Evolutionary conservation across 2,329 filamentous ascomycete species (phyloP).

Genomic region (Ophiognomonia clavigignenti-juglandacearum): DNA sequence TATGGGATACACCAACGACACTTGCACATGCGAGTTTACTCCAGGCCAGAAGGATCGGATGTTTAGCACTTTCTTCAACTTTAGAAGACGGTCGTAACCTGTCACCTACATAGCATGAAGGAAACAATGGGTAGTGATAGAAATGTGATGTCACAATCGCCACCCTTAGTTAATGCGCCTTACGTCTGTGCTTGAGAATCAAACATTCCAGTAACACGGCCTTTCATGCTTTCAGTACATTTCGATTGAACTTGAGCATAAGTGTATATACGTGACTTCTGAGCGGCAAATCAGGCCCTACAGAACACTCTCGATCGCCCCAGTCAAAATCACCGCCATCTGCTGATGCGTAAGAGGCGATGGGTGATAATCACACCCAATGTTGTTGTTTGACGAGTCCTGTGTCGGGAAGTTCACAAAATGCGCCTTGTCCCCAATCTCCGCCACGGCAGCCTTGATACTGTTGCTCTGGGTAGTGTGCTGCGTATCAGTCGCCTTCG

Average conservation of each 20-base stretch:
- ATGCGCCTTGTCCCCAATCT: slow-evolving; percentile 27
- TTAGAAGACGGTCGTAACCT: background rate
- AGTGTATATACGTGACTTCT: too few species aligned
- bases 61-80: background rate
- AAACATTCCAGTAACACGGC: too few species aligned
- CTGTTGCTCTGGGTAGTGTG: slow-evolving; percentile 31
- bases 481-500: slow-evolving; percentile 29
- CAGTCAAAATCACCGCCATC: slow-evolving; percentile 14
- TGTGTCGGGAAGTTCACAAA: slow-evolving; percentile 38
- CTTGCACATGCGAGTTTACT: slow-evolving; percentile 3
- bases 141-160: too few species aligned
- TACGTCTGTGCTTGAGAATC: too few species aligned
- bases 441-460: slow-evolving; percentile 28
- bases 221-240: too few species aligned
- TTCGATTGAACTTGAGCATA: too few species aligned
- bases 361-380: slow-evolving; percentile 38
- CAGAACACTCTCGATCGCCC: slow-evolving; percentile 12
- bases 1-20: slow-evolving; percentile 6
- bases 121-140: too few species aligned
- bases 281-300: too few species aligned
- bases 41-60: slow-evolving; percentile 3
- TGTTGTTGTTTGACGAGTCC: slow-evolving; percentile 25
- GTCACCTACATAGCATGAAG: too few species aligned
- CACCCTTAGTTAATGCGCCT: too few species aligned
- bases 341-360: slow-evolving; percentile 30